A percentile compares a stretch with the other conserved stretches of the same genome.
These are phyloP conservation scores for Lophiotrema nucula DNA, from an alignment of 495 filamentous ascomycete species.

Conservation along the genomic window DNA sequence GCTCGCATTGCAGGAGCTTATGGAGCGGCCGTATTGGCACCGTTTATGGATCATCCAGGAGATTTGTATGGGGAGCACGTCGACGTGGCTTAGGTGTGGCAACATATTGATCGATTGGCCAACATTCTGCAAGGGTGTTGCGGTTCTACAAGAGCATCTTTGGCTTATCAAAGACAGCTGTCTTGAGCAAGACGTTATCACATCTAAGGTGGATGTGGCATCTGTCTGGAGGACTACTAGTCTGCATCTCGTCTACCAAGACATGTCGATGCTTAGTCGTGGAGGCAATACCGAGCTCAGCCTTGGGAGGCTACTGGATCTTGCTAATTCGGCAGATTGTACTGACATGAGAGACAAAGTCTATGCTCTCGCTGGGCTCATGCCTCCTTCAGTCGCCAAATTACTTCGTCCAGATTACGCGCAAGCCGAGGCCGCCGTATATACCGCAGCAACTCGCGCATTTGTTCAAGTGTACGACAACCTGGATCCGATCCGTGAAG, in stretches of 20 bases:
- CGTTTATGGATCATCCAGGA: slow-evolving; percentile 15
- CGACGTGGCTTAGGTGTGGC: neutral
- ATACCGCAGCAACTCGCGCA: neutral
- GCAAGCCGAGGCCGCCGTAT: neutral
- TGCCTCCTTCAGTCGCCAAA: neutral
- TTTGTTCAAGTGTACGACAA: neutral
- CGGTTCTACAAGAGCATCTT: slow-evolving; percentile 1
- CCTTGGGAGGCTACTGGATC: neutral
- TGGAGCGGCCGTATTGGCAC: neutral
- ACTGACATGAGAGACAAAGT: neutral
- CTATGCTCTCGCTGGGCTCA: neutral
- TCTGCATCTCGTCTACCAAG: slow-evolving; percentile 4
- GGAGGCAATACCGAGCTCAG: neutral
- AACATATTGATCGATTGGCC: neutral
- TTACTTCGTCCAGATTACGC: neutral
- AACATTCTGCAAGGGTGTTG: neutral
- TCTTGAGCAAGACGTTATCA: neutral
- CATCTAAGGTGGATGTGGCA: neutral
- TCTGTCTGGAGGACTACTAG: neutral
- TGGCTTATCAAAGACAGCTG: neutral
- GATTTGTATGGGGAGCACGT: neutral
- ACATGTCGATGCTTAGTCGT: neutral
- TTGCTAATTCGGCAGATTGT: neutral
- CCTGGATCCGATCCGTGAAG: neutral
- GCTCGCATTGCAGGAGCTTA: neutral